Evolutionary conservation across 2,329 filamentous ascomycete genomes (phyloP), one percentile per base, ranked within the genome.

Genomic region (Pezicula neosporulosa): DNA sequence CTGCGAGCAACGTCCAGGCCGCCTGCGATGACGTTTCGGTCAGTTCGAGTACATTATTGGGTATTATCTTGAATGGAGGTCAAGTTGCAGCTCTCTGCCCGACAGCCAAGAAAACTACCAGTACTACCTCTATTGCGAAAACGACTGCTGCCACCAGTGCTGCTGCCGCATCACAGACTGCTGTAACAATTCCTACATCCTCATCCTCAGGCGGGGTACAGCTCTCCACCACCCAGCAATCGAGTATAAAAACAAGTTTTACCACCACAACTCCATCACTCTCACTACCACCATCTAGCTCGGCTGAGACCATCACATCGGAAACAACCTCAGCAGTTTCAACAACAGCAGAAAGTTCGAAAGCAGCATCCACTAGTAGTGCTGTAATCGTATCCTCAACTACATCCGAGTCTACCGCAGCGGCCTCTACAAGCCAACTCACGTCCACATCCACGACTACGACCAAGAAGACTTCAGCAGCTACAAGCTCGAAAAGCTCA

Each of bases 31-130:
- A 42, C 13, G 54, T 59, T 4, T 27, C 16, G 18, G 61, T 61
- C 7, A 60, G 36, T 44, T 38, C 60, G 13, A 61, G 51, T 37
- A 58, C 61, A 13, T 50, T 67, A 24, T 44, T 67, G n/a, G 65
- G 63, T n/a, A 63, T 65, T 15, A 55, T 66, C 2, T 50, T 58
- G 52, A 56, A 42, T 47, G 64, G 65, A 45, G 60, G 57, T n/a
- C 62, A 66, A 27, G 48, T 66, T 19, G 41, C 30, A 42, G 61
- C 62, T 21, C 46, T 67, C 13, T 67, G 65, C 48, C 59, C 60
- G 6, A 39, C 48, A 36, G 33, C 47, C 30, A 44, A 50, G 42
- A 44, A 48, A n/a, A 51, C 56, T 21, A 54, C 52, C 15, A 52
- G 49, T 13, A 43, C 48, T 37, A 51, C 33, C 9, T 45, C 39